Conservation (phyloP, 441 rosid genomes). For the Brassica hybrid region DNA sequence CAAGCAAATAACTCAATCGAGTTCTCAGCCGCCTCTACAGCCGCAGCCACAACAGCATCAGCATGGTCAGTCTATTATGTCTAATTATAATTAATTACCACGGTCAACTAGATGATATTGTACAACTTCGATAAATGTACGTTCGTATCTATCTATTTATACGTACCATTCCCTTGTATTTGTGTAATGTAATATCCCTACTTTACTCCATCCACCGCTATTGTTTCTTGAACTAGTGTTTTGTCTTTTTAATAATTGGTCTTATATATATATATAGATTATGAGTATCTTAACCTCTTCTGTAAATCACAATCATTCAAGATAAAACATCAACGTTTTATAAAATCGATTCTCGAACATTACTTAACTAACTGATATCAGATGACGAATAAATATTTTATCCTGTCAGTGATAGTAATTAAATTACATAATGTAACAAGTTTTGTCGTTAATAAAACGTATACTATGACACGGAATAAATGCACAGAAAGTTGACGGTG, state of each 20-base stretch:
- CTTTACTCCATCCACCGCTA: neutral
- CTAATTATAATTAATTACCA: conserved; percentile 13
- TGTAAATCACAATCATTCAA: conserved; percentile 6
- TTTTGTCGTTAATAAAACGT: neutral
- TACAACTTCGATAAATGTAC: conserved; percentile 1
- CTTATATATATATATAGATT: neutral
- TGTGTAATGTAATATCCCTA: conserved; percentile 12
- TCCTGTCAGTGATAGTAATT: too few relatives aligned
- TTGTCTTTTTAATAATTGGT: neutral
- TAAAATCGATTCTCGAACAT: neutral
- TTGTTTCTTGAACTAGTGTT: conserved; percentile 14
- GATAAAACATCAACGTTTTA: neutral
- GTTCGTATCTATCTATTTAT: conserved; percentile 13
- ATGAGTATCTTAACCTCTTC: neutral
- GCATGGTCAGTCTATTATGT: conserved; percentile 41
- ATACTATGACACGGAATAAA: neutral
- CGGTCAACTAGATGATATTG: conserved; percentile 26
- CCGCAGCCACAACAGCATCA: conserved; percentile 24
- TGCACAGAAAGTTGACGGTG: neutral
- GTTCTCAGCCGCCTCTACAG: conserved; percentile 25
- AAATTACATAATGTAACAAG: neutral
- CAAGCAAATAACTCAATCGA: conserved; percentile 29
- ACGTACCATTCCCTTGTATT: conserved; percentile 12
- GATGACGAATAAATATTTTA: neutral
- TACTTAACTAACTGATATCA: neutral